These are phyloP conservation scores for Coelastrella sp. DNA, from an alignment of 139 green algal species.

Conservation along the genomic window DNA sequence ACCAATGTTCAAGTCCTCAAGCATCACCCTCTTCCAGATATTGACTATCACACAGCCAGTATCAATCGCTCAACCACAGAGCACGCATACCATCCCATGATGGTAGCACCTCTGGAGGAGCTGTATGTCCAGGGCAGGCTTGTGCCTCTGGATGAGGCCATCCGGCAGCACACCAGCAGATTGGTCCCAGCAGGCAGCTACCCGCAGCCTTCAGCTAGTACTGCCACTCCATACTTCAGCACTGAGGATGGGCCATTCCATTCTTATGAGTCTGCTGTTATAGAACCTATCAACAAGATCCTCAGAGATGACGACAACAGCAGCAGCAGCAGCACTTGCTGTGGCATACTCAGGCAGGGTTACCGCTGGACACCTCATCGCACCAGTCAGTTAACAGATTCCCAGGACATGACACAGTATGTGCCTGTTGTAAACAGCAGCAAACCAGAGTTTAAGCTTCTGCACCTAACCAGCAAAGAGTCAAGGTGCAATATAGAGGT, in stretches of 20 bases:
- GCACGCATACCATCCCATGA: background rate
- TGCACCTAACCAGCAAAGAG: background rate
- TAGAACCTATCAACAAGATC: background rate
- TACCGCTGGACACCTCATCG: background rate
- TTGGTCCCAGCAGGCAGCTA: background rate
- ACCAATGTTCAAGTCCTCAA: slow-evolving; percentile 1
- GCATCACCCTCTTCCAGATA: background rate
- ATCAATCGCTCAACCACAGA: background rate
- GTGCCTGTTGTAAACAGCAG: background rate
- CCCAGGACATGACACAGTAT: background rate
- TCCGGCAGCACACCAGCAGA: background rate
- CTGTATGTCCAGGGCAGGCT: background rate
- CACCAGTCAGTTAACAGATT: background rate
- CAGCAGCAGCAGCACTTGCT: background rate
- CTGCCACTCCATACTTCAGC: background rate
- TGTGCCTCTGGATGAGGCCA: background rate
- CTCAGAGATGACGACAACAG: background rate
- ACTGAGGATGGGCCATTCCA: background rate
- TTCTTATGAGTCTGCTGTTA: background rate
- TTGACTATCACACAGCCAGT: background rate
- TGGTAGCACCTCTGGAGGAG: background rate
- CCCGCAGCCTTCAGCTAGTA: background rate
- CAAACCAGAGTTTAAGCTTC: background rate
- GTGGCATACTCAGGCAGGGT: background rate
- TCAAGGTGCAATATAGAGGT: background rate